These are phyloP conservation scores for Diaporthe sp. DNA, from an alignment of 2,329 filamentous ascomycete species.

Conservation along the genomic window DNA sequence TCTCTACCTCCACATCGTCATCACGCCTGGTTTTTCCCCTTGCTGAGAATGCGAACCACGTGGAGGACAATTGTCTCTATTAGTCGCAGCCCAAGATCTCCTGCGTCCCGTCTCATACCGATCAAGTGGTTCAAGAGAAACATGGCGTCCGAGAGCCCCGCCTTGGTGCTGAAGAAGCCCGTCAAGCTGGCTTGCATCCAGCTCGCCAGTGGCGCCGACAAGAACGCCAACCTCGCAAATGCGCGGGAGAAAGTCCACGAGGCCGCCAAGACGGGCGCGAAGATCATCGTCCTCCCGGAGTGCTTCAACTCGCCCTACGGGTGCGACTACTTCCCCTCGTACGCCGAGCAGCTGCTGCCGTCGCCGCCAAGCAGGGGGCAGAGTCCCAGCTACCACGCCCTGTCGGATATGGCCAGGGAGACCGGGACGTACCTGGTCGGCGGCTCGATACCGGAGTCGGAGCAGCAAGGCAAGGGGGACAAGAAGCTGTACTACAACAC, in stretches of 20 bases:
- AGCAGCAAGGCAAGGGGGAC: constrained; percentile 45
- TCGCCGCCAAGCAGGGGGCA: constrained; percentile 76
- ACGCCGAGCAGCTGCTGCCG: constrained; percentile 87
- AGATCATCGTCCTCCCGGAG: constrained; percentile 92
- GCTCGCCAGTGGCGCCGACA: constrained; percentile 84
- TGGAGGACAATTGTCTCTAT: constrained; percentile 31
- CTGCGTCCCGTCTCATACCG: constrained; percentile 33
- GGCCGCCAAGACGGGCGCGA: constrained; percentile 80
- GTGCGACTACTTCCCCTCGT: constrained; percentile 87
- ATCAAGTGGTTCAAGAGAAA: constrained; percentile 43
- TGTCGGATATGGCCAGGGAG: constrained; percentile 82
- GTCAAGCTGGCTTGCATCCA: constrained; percentile 86
- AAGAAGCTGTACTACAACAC: constrained; percentile 89
- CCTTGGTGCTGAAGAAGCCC: constrained; percentile 73
- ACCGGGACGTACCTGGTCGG: constrained; percentile 85
- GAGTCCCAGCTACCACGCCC: constrained; percentile 86
- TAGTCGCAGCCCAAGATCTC: constrained; percentile 8
- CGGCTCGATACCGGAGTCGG: constrained; percentile 90
- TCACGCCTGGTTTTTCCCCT: background rate
- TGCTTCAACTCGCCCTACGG: constrained; percentile 99
- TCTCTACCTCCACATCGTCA: background rate
- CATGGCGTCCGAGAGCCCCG: constrained; percentile 44
- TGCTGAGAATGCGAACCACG: constrained; percentile 27
- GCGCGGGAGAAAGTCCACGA: constrained; percentile 86
- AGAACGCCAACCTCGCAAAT: constrained; percentile 82